phyloP scores from a whole-genome alignment of 2,329 filamentous ascomycete species.

The Coniochaeta prunicola region DNA sequence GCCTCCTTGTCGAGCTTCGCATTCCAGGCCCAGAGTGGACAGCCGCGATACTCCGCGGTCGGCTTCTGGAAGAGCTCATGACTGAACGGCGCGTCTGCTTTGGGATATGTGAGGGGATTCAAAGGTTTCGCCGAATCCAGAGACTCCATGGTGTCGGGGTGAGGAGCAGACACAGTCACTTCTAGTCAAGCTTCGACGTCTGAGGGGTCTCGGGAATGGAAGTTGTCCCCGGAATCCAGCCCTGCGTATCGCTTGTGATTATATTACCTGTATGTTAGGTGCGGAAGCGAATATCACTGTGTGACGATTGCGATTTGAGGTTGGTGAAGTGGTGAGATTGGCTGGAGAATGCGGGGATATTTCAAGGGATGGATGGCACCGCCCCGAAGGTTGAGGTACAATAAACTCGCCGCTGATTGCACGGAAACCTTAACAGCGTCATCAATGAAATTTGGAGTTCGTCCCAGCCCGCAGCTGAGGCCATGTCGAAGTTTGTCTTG shows the following conservation, averaged over 20 bases:
- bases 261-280: not conserved
- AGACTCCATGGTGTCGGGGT: not conserved
- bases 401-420: not conserved
- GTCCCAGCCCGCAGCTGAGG: not conserved
- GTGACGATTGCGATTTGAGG: not conserved
- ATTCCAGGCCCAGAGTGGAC: constrained; percentile 23
- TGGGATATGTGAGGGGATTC: constrained; percentile 22
- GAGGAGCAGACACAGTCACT: not conserved
- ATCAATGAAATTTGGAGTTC: not conserved
- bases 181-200: not conserved
- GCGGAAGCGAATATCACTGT: not conserved
- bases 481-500: no score
- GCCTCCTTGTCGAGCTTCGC: constrained; percentile 17
- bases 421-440: not conserved
- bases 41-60: constrained; percentile 22
- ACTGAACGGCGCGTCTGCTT: constrained; percentile 15
- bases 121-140: not conserved
- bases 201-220: not conserved
- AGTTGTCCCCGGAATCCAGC: not conserved
- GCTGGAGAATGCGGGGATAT: not conserved
- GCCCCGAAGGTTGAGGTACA: not conserved
- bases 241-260: not conserved
- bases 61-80: constrained; percentile 19
- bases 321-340: not conserved
- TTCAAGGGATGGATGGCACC: not conserved